Evolutionary conservation across 176 grass and related monocot genomes (phyloP).

Genomic region (Tillandsia fasciculata): DNA sequence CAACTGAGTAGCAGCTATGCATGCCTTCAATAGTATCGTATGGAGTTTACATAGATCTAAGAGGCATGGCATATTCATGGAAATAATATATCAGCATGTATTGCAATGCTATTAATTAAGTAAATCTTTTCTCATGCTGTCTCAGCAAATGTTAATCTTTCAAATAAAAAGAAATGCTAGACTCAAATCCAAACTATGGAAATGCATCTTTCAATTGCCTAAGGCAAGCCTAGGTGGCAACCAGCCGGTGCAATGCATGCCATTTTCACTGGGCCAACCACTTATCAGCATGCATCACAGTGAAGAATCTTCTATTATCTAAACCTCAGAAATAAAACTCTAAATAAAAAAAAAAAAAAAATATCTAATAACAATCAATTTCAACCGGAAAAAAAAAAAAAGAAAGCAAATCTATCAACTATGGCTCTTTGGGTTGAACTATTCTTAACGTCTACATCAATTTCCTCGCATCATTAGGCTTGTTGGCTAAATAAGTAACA

Average conservation of each 20-base stretch:
- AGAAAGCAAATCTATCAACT: too few species aligned
- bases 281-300: too few species aligned
- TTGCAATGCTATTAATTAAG: neutral
- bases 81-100: constrained; percentile 7
- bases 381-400: too few species aligned
- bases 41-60: constrained; percentile 19
- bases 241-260: neutral
- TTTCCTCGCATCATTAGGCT: too few species aligned
- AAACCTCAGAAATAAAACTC: too few species aligned
- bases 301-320: too few species aligned
- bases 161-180: neutral
- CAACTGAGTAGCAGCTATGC: constrained; percentile 36
- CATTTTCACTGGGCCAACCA: too few species aligned
- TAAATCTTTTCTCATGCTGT: neutral
- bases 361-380: too few species aligned
- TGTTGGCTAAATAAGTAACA: too few species aligned
- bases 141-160: neutral
- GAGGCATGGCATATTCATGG: constrained; percentile 11
- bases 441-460: too few species aligned
- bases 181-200: neutral
- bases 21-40: constrained; percentile 44
- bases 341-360: too few species aligned
- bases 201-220: neutral
- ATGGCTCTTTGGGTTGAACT: too few species aligned
- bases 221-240: neutral